These are phyloP conservation scores for Lizanozyma gosingica DNA, from an alignment of 1,139 yeast genomes.

Conservation along the genomic window DNA sequence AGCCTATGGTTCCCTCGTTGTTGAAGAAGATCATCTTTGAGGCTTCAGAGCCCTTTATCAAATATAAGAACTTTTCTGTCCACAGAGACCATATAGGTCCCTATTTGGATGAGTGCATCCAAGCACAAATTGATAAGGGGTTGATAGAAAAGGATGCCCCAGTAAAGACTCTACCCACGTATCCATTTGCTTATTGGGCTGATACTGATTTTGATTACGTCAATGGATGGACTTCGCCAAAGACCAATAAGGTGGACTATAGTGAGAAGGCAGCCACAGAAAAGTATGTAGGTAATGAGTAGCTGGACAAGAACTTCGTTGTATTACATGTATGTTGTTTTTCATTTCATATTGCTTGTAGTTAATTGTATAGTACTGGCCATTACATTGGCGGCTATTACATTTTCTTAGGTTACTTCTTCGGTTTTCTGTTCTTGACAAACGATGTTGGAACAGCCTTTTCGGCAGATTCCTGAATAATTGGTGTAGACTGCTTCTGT, in stretches of 20 bases:
- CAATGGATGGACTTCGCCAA: conserved; percentile 44
- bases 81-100: conserved; percentile 52
- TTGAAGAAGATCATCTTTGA: conserved; percentile 53
- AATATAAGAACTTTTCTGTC: conserved; percentile 51
- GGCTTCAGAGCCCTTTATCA: conserved; percentile 56
- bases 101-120: conserved; percentile 47
- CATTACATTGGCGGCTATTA: no score
- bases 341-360: no score
- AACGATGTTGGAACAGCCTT: no score
- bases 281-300: conserved; percentile 10
- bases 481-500: background rate
- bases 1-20: conserved; percentile 63
- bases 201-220: conserved; percentile 30
- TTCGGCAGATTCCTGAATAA: no score
- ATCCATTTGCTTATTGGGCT: conserved; percentile 52
- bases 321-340: no score
- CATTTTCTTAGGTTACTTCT: no score
- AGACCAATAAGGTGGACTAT: conserved; percentile 14
- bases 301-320: no score
- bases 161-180: conserved; percentile 48
- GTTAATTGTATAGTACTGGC: no score
- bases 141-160: conserved; percentile 49
- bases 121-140: conserved; percentile 50
- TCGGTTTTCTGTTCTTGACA: no score
- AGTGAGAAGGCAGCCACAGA: conserved; percentile 16